Base-by-base conservation (phyloP, 2,329 filamentous ascomycete species). In the Penicillium janthinellum region DNA sequence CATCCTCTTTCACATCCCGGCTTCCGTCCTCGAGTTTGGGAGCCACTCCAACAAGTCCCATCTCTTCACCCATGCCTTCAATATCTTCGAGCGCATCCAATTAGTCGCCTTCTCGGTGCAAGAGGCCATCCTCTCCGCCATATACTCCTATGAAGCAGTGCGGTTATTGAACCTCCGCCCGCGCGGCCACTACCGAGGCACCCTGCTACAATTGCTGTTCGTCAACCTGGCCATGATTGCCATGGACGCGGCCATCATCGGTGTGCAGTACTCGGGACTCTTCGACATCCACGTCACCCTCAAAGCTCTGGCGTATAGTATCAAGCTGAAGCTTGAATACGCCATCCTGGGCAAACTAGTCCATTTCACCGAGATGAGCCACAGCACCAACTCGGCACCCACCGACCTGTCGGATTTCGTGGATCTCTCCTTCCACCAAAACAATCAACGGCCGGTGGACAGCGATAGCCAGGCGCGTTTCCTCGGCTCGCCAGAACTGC, bases 81-180 rank as follows among this genome's bases (percentile, higher is more conserved):
- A 75, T 31, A 62, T 81, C 48, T 76, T 82, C 69, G 84, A 86
- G 61, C 81, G 82, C 63, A 75, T 85, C 11, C 83, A 86, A 64
- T 77, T 86, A 52, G 78, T 80, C 3, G 75, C 82, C 8, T 86
- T 86, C 68, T 84, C 81, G 58, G 39, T 84, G 5, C 83, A 86
- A 68, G 84, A 86, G 61, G 71, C 80, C 39, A 74, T 84, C 38
- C 77, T 86, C 45, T 84, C 83, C 1, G 67, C 72, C 0, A 71
- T 84, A 14, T 86, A 84, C 65, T 83, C 86, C 44, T 71, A 69
- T 61, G 81, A 84, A 63, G 82, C 83, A 0, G 70, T 82, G 47
- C 78, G 75, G 78, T 73, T 84, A 8, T 73, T 85, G 41, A 76
- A 75, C 3, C 63, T 79, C 3, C 77, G 81, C 48, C 74, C 75